phyloP scores from a whole-genome alignment of 495 filamentous ascomycete species.

The Annulohypoxylon stygium region DNA sequence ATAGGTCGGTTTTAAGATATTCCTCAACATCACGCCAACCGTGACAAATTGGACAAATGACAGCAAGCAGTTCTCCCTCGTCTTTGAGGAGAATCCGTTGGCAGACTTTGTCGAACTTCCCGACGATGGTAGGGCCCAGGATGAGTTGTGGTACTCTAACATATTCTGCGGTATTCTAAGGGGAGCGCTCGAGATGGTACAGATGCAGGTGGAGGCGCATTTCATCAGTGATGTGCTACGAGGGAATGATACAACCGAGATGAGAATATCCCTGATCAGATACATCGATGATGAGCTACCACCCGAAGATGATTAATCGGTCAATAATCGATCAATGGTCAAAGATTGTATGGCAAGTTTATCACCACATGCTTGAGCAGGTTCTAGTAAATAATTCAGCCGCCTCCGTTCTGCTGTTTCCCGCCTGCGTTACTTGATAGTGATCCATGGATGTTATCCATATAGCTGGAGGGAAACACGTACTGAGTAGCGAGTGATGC shows the following conservation, averaged over 20 bases:
- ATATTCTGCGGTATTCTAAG: conserved; percentile 93
- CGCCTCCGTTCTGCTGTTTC: neutral
- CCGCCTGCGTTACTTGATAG: neutral
- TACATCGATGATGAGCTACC: conserved; percentile 99
- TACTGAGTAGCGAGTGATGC: neutral
- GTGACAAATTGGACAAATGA: conserved; percentile 96
- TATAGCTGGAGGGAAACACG: neutral
- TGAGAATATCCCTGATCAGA: conserved; percentile 90
- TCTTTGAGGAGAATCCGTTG: conserved; percentile 96
- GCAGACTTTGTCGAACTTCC: conserved; percentile 98
- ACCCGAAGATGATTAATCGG: conserved; percentile 85
- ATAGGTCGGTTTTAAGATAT: conserved; percentile 98
- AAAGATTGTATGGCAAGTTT: neutral
- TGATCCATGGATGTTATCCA: neutral
- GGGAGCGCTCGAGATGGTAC: conserved; percentile 97
- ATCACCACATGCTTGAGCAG: neutral
- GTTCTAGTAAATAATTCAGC: neutral
- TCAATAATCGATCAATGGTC: neutral
- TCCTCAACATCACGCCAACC: conserved; percentile 95
- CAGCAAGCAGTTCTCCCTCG: conserved; percentile 93
- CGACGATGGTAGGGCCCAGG: conserved; percentile 94
- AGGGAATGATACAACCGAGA: conserved; percentile 96
- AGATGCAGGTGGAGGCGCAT: conserved; percentile 98
- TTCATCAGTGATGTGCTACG: conserved; percentile 95
- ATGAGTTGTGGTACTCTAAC: conserved; percentile 98